Base-by-base conservation (phyloP, 2,329 filamentous ascomycete genomes). In the Penicillium brevicompactum region DNA sequence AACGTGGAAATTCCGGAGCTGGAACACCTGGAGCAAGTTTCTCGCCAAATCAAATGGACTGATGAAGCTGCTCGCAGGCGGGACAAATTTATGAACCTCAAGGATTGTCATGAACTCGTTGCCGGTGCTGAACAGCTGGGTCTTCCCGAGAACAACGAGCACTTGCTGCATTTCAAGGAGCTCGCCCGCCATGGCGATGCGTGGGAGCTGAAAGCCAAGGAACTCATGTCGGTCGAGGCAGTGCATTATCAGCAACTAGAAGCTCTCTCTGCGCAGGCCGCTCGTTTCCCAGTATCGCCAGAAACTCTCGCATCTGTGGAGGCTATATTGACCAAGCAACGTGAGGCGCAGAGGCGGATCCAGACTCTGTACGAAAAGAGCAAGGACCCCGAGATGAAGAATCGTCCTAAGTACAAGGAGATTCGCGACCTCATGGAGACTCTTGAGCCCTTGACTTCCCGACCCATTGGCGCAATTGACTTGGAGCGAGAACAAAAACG, bases 201-300 rank as follows among this genome's bases (percentile, higher is more conserved):
- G 44, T 99, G 94, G 94, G 94, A 97, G 76, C 82, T 85, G 46
- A 97, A 97, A 74, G 93, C 92, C 2, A 89, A 90, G 66, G 93
- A 99, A 71, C 81, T 99, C 50, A 95, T 97, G 76, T 84, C 87
- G n/a, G 92, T 92, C 8, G 93, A 97, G 67, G 82, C 88, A 41
- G 88, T 97, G 10, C 92, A 97, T 74, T 97, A 96, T 67, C 90
- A 92, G 50, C 94, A 99, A 70, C 84, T 99, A 1, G 94, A 97
- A 72, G 91, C 93, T 0, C 80, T 99, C 5, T 95, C 92, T 1
- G 85, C 86, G 47, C 93, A 97, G 75, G 92, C 92, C 1, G 80
- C 86, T 32, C 82, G 83, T 5, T 80, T 97, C 16, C 93, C 94
- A 0, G 92, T 97, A 18, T 89, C 90, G 1, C 79, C 86, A 4